A percentile compares a stretch with the other conserved stretches of the same genome.
phyloP scores from a whole-genome alignment of 139 green algal genomes.

The Zygnema cylindricum region DNA sequence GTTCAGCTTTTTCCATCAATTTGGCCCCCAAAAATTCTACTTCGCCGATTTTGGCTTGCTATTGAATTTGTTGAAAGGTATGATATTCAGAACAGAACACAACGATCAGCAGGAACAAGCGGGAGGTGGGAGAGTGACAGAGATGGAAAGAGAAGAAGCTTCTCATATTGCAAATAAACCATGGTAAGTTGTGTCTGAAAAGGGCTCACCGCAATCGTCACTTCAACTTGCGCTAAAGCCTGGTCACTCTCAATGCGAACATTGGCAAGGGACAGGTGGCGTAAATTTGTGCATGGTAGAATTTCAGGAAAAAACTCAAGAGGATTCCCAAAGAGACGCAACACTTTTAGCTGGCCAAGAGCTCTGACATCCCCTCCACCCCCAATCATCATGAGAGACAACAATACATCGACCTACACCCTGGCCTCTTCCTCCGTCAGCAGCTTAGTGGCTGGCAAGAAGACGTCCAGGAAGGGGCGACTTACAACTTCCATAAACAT shows the following conservation, averaged over 20 bases:
- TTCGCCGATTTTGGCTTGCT: too few species aligned
- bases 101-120: too few species aligned
- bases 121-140: not conserved
- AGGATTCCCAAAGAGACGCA: conserved; percentile 86
- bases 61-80: too few species aligned
- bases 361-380: conserved; percentile 25
- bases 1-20: too few species aligned
- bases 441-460: not conserved
- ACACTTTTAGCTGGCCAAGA: conserved; percentile 38
- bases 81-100: too few species aligned
- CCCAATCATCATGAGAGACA: not conserved
- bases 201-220: conserved; percentile 25
- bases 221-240: conserved; percentile 57
- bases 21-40: too few species aligned
- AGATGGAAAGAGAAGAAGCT: too few species aligned
- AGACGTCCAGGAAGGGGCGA: not conserved
- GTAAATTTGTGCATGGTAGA: conserved; percentile 73
- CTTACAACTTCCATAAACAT: not conserved
- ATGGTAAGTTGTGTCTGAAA: not conserved
- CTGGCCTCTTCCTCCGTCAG: not conserved
- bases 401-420: too few species aligned
- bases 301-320: conserved; percentile 95
- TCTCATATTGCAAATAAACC: not conserved
- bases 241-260: conserved; percentile 66
- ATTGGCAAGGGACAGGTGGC: conserved; percentile 80